Base-by-base conservation (phyloP, 331 rosid species). In the Acacia concinna region DNA sequence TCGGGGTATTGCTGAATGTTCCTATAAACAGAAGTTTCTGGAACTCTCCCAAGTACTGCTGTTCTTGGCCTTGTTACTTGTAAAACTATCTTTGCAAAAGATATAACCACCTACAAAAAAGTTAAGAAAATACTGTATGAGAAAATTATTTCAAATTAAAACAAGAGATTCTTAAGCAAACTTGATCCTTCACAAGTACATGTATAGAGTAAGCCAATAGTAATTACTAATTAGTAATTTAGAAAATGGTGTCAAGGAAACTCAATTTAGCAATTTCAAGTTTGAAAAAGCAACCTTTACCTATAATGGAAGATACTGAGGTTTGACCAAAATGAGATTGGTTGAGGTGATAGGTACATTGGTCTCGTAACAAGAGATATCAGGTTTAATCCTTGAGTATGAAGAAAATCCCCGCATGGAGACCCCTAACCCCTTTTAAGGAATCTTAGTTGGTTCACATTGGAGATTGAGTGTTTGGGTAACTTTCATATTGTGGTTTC, bases 1-100 rank as follows among this genome's bases (percentile, higher is more conserved):
- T 81, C 85, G 7, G 94, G 91, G 71, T 94, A 94, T 64, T 94
- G 98, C 23, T 38, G 78, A 38, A 88, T 72, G 81, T 92, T 95
- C 79, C 98, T 82, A 38, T 88, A 95, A 35, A 92, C 71, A 38
- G 5, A 31, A 47, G 93, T 85, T 34, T 78, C 85, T 1, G 97
- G 91, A 49, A 95, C 85, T 78, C 79, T 95, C 20, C 98, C 98
- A 20, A 92, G 91, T 12, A 91, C 51, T 2, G 91, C 88, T 38
- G 90, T 90, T 63, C 91, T 83, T 38, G 97, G 98, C 83, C 94
- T 88, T 31, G 97, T 95, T 31, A 92, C 97, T 87, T 92, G 97
- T 56, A 91, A 64, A 7, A 95, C 85, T 18, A 95, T 90, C 73
- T 92, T 95, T 40, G 87, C 91, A 49, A 95, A 81, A 11, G 97